Percentiles rank a stretch among this genome's conserved stretches.
phyloP scores from a whole-genome alignment of 2,329 filamentous ascomycete genomes.

The Trichoderma polysporum region DNA sequence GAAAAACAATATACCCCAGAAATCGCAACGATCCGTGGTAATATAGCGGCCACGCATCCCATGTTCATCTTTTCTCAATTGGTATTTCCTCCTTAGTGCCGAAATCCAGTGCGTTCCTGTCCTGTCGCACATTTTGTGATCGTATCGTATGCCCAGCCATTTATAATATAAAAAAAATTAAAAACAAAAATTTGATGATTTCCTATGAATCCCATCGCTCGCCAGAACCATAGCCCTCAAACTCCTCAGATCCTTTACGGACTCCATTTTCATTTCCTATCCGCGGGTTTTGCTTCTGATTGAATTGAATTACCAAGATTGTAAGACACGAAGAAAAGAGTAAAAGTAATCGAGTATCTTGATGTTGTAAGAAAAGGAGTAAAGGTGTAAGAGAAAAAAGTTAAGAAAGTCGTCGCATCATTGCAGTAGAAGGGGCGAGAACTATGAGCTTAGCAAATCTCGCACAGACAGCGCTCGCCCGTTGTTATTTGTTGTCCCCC shows the following conservation, averaged over 20 bases:
- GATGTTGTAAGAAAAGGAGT: background rate
- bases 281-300: background rate
- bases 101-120: constrained; percentile 8
- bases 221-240: background rate
- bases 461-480: constrained; percentile 54
- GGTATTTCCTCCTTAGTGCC: background rate
- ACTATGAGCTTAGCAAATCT: constrained; percentile 54
- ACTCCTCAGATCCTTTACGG: background rate
- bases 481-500: constrained; percentile 42
- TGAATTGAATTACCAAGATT: background rate
- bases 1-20: background rate
- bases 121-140: background rate
- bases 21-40: background rate
- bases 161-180: background rate
- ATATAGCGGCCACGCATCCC: background rate
- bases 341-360: too few species aligned
- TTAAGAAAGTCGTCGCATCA: background rate
- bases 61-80: background rate
- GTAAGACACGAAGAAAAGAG: background rate
- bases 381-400: background rate
- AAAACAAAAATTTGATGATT: background rate
- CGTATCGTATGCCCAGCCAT: background rate
- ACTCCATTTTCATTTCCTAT: background rate
- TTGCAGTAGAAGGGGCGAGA: background rate
- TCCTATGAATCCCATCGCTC: background rate